A percentile compares a stretch with the other conserved stretches of the same genome.
phyloP scores from a whole-genome alignment of 257 asterid genomes.

The Gardenia jasminoides region DNA sequence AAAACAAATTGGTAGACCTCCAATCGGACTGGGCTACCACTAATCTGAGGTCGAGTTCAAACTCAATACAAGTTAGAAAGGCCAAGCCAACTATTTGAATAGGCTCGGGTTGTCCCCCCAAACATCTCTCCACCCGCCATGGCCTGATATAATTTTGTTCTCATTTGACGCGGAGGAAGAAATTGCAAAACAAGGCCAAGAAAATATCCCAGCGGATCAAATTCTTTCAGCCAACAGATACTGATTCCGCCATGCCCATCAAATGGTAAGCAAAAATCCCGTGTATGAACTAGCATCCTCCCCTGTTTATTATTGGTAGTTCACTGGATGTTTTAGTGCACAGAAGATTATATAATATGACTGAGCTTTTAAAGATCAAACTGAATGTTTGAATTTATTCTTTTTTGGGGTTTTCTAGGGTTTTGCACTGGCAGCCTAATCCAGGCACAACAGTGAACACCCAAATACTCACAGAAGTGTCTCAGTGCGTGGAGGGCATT shows the following conservation, averaged over 20 bases:
- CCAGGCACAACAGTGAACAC: conserved; percentile 81
- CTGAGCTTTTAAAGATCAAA: neutral
- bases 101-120: too few species aligned
- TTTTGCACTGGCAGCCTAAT: conserved; percentile 95
- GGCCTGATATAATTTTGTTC: too few species aligned
- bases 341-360: too few species aligned
- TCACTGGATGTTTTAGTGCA: neutral
- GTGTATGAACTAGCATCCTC: neutral
- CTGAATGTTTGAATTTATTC: neutral
- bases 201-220: neutral
- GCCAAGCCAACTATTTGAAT: too few species aligned
- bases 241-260: conserved; percentile 16
- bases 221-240: neutral
- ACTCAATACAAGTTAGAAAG: too few species aligned
- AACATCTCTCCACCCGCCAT: too few species aligned
- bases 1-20: too few species aligned
- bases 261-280: conserved; percentile 10
- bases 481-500: conserved; percentile 88
- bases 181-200: neutral
- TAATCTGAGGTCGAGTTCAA: too few species aligned
- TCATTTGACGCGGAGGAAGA: too few species aligned
- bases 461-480: conserved; percentile 83
- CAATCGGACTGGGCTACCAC: too few species aligned
- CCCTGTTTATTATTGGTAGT: neutral
- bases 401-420: conserved; percentile 43